A percentile compares a stretch with the other conserved stretches of the same genome.
Evolutionary conservation across 345 rosid genomes (phyloP).

Genomic region (Lagerstroemia speciosa): DNA sequence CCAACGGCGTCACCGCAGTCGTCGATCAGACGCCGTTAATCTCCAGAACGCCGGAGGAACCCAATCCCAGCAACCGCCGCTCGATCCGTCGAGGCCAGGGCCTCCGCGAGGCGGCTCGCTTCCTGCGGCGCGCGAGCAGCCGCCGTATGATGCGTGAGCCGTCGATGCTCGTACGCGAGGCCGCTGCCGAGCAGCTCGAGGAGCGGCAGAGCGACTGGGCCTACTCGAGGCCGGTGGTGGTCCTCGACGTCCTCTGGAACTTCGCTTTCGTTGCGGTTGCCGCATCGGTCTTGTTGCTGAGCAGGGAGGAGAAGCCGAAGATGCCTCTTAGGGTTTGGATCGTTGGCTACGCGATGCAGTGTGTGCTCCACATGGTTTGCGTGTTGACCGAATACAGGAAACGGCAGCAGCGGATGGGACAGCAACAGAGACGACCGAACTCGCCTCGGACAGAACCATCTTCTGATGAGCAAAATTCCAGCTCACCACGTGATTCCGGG

Average conservation of each 20-base stretch:
- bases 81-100: slow-evolving; percentile 58
- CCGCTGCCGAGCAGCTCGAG: slow-evolving; percentile 96
- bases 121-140: slow-evolving; percentile 85
- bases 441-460: neutral
- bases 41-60: slow-evolving; percentile 15
- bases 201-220: slow-evolving; percentile 99
- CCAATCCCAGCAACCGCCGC: slow-evolving; percentile 12
- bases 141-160: slow-evolving; percentile 88
- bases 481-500: slow-evolving; percentile 27
- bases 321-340: slow-evolving; percentile 89
- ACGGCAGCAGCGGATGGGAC: slow-evolving; percentile 37
- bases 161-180: slow-evolving; percentile 83
- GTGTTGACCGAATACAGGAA: slow-evolving; percentile 72
- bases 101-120: slow-evolving; percentile 70
- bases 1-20: slow-evolving; percentile 39
- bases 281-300: slow-evolving; percentile 42
- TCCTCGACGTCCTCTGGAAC: slow-evolving; percentile 79
- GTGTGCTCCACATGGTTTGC: slow-evolving; percentile 79
- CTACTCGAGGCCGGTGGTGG: slow-evolving; percentile 84
- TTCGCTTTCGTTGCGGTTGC: slow-evolving; percentile 79
- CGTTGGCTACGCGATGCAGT: slow-evolving; percentile 69
- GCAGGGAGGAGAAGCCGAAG: slow-evolving; percentile 50
- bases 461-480: slow-evolving; percentile 28
- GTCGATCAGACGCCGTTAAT: slow-evolving; percentile 62
- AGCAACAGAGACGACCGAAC: slow-evolving; percentile 1